phyloP scores from a whole-genome alignment of 805 yeast species.

The Saccharomycopsis babjevae region DNA sequence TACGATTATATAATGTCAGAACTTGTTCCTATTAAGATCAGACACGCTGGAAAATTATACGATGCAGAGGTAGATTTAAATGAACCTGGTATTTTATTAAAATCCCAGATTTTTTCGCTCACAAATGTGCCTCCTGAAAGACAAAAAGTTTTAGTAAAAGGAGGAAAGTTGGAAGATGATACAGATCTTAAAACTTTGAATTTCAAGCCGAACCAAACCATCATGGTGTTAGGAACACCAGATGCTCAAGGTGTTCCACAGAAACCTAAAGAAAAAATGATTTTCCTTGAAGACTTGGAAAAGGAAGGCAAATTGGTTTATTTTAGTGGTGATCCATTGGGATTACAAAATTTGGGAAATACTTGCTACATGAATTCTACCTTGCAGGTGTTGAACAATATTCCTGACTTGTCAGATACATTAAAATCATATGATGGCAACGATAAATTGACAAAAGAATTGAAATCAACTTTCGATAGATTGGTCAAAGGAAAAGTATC shows the following conservation, averaged over 20 bases:
- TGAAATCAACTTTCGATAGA: constrained; percentile 34
- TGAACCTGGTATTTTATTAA: constrained; percentile 53
- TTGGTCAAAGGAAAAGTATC: constrained; percentile 26
- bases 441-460: constrained; percentile 36
- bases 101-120: constrained; percentile 54
- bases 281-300: constrained; percentile 60
- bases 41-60: constrained; percentile 61
- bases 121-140: constrained; percentile 83
- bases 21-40: constrained; percentile 32
- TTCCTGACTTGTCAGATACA: constrained; percentile 65
- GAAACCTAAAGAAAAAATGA: constrained; percentile 43
- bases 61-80: constrained; percentile 45
- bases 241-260: constrained; percentile 35
- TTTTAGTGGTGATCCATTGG: constrained; percentile 59
- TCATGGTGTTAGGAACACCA: constrained; percentile 91
- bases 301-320: constrained; percentile 13
- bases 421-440: constrained; percentile 47
- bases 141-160: constrained; percentile 83
- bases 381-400: constrained; percentile 79
- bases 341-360: constrained; percentile 88
- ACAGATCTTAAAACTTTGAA: constrained; percentile 37
- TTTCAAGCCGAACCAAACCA: constrained; percentile 52
- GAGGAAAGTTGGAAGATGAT: constrained; percentile 78
- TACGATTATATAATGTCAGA: constrained; percentile 9
- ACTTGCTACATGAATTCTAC: constrained; percentile 90